Conservation (phyloP, 148 eudicot species). For the Rhododendron simsii region DNA sequence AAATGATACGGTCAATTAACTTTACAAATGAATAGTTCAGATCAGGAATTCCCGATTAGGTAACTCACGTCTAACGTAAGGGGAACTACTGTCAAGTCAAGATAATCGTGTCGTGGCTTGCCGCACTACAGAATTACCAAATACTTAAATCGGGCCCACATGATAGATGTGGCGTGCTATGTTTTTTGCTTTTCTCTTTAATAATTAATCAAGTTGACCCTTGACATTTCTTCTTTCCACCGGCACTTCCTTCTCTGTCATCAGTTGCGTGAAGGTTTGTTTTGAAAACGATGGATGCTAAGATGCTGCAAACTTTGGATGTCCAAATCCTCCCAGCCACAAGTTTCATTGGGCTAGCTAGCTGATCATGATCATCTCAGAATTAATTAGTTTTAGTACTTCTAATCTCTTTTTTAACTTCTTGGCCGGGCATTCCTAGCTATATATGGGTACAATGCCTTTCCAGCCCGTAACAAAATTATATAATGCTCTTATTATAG, state of each 20-base stretch:
- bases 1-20: background rate
- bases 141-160: background rate
- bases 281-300: background rate
- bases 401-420: background rate
- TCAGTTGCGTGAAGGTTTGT: constrained; percentile 14
- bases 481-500: background rate
- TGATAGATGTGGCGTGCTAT: background rate
- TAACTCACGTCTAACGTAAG: background rate
- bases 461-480: constrained; percentile 7
- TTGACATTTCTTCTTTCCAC: background rate
- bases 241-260: background rate
- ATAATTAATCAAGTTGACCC: background rate
- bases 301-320: background rate
- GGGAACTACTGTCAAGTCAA: background rate
- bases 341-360: background rate
- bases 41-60: background rate
- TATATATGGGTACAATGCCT: background rate
- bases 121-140: background rate
- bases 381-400: background rate
- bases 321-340: background rate
- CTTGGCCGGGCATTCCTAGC: background rate
- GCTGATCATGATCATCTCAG: background rate
- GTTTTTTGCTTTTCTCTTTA: too few species aligned
- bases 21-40: background rate
- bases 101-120: background rate